Base-by-base conservation (phyloP, 768 basidiomycete genomes). In the Vishniacozyma victoriae region DNA sequence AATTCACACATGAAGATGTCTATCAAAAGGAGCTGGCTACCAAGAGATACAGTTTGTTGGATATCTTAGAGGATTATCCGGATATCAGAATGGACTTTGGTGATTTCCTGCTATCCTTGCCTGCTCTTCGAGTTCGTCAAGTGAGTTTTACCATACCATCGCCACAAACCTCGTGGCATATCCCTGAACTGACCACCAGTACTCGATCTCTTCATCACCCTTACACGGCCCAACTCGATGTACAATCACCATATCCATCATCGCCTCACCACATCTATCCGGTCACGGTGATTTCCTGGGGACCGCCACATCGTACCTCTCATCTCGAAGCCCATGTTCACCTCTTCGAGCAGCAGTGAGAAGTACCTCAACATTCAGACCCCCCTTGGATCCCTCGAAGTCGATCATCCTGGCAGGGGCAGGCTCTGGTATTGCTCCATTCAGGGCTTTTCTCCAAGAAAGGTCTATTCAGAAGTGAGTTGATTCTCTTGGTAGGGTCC, bases 381-480 rank as follows among this genome's bases (percentile, higher is more conserved):
- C 73, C 4, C 78, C 76, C 12, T 60, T 70, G 33, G 75, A 77
- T 48, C 70, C 71, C 1, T 20, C 43, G 5, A 60, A 70, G n/a
- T 76, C 77, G 7, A 65, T 78, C 26, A 64, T 78, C 24, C 74
- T 78, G 69, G 75, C 76, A 54, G 75, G 74, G 27, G 76, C 76
- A 16, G 78, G 78, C 5, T 73, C 76, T 3, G 78, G 78, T 3
- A 54, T 79, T 13, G 75, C 78, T 3, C 78, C 78, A 1, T 76
- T 79, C 74, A 72, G 77, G 33, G 77, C 75, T 1, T 79, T 79
- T 69, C 71, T 79, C 35, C 78, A 78, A 60, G 78, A 78, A 52
- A 73, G 78, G 5, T 75, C 76, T 16, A 57, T 72, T 42, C 77
- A 78, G 60, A 76, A 75, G 54, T 46, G 35, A 26, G 70, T n/a